phyloP scores from a whole-genome alignment of 345 rosid genomes.

The Camelina laxa region DNA sequence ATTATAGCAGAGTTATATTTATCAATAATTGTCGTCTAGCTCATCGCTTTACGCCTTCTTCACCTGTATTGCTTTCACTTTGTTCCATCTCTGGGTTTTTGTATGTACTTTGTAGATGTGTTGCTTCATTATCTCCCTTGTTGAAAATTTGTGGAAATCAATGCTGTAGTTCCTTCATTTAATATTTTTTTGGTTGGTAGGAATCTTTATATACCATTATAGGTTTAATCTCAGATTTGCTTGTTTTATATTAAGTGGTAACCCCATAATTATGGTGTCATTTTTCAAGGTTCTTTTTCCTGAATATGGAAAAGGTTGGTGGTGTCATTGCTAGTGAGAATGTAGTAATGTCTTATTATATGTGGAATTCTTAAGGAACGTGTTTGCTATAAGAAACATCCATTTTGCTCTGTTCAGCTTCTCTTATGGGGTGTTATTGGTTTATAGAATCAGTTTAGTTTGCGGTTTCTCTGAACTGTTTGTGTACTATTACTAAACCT shows the following conservation, averaged over 20 bases:
- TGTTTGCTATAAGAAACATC: constrained; percentile 25
- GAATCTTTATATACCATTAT: neutral
- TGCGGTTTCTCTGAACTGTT: neutral
- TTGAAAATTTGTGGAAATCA: constrained; percentile 30
- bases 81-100: constrained; percentile 1
- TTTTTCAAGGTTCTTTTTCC: too few species aligned
- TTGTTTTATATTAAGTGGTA: too few species aligned
- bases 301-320: constrained; percentile 13
- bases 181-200: neutral
- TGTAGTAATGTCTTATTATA: constrained; percentile 30
- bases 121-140: constrained; percentile 10
- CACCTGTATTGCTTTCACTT: neutral
- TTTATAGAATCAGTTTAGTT: constrained; percentile 15
- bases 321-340: constrained; percentile 24
- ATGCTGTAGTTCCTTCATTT: neutral
- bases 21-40: constrained; percentile 7
- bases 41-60: neutral
- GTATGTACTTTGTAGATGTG: constrained; percentile 20
- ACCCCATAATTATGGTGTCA: too few species aligned
- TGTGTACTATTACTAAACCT: neutral
- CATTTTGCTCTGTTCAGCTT: constrained; percentile 22
- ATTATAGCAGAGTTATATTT: neutral
- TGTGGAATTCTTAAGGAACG: constrained; percentile 36
- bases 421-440: neutral
- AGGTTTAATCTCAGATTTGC: too few species aligned